Evolutionary conservation across 2,329 filamentous ascomycete species (phyloP), one percentile per base, ranked within the genome.

Genomic region (Lachnellula suecica): DNA sequence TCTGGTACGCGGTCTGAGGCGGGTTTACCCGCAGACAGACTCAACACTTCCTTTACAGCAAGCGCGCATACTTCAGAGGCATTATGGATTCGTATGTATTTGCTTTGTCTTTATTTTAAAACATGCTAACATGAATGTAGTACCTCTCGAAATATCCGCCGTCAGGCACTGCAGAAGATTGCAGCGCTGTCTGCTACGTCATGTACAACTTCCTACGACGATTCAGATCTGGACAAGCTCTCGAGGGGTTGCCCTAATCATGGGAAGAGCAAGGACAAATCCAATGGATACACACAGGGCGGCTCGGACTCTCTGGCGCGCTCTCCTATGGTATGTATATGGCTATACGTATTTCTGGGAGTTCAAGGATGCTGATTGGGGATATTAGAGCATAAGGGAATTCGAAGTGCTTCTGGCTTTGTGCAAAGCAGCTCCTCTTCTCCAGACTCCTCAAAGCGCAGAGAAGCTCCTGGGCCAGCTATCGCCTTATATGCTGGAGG

Each of bases 351-450:
- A n/a, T 35, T 11, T 38, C 27, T 24, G 10, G 11, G 8, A 13
- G 25, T 5, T 34, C 38, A 20, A 41, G 40, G n/a, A 56, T 24
- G 50, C 54, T 63, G 47, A 64, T 56, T 35, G 52, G 49, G 25
- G 20, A 23, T 22, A 43, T 44, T 68, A 95, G 91, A 89, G 86
- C 48, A 84, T 92, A 49, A 86, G 89, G 64, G 95, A 99, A 76
- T 87, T 96, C 61, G 93, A 99, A 70, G 89, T 96, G 48, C 79
- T 99, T 23, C 74, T 97, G 23, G 91, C 94, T 40, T 79, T 99
- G 23, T 97, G 93, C 76, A 93, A 92, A 72, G 90, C 93, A 48
- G 90, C 92, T 3, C 87, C 91, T 4, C 80, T 84, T 22, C 79
- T 97, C 23, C 79, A 85, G 47, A 85, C 83, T 42, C 71, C 75